Percentiles rank a stretch among this genome's conserved stretches.
phyloP scores from a whole-genome alignment of 129 eudicot genomes.

The Flaveria robusta region DNA sequence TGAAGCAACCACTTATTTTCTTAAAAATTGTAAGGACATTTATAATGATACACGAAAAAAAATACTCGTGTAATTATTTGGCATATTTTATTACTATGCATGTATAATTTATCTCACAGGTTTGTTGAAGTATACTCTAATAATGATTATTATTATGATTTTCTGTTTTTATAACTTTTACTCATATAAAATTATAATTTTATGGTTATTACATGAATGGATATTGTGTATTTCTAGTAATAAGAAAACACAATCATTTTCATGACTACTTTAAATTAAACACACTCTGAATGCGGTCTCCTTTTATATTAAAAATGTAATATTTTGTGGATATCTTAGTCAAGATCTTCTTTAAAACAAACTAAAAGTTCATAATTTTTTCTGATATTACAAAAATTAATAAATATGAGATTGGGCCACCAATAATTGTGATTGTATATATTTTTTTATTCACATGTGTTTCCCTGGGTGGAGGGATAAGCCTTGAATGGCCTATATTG shows the following conservation, averaged over 20 bases:
- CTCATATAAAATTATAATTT: no score
- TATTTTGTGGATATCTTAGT: background rate
- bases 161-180: no score
- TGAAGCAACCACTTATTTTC: no score
- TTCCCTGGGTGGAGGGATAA: conserved; percentile 31
- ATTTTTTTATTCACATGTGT: conserved; percentile 25
- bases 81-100: no score
- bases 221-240: no score
- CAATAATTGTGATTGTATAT: conserved; percentile 23
- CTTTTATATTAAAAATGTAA: background rate
- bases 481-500: conserved; percentile 41
- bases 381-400: background rate
- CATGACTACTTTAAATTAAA: background rate
- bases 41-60: no score
- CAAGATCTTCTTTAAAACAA: background rate
- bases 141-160: no score
- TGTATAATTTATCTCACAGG: no score
- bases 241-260: background rate
- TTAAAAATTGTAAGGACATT: no score
- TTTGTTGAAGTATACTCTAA: no score
- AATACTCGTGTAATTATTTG: no score
- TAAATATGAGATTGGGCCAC: conserved; percentile 1
- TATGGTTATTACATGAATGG: no score
- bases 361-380: background rate
- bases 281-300: background rate